Conservation (phyloP, 768 basidiomycete genomes). For the Hypsizygus marmoreus region DNA sequence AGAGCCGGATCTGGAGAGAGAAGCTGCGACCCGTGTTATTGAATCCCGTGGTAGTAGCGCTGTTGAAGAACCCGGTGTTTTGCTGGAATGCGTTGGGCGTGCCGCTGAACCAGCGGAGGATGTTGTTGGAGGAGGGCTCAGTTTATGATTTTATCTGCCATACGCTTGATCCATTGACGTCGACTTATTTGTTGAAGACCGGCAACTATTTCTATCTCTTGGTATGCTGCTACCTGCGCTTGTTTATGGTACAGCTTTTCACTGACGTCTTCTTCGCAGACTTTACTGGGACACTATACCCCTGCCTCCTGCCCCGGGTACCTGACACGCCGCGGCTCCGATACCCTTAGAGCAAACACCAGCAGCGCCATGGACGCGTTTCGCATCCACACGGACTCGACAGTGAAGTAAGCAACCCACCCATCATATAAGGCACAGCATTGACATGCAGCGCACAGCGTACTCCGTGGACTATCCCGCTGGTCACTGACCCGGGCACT, state of each 20-base stretch:
- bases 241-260: no score
- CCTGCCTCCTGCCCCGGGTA: constrained; percentile 62
- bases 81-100: constrained; percentile 84
- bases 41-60: constrained; percentile 54
- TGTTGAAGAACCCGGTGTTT: constrained; percentile 55
- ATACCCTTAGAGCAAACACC: constrained; percentile 50
- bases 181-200: constrained; percentile 54
- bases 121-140: constrained; percentile 55
- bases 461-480: constrained; percentile 31
- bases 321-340: constrained; percentile 62
- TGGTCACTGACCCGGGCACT: constrained; percentile 61
- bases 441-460: constrained; percentile 19
- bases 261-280: constrained; percentile 21
- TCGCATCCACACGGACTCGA: constrained; percentile 72
- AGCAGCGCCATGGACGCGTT: constrained; percentile 51
- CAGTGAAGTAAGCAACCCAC: constrained; percentile 53
- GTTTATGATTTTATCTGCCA: constrained; percentile 53
- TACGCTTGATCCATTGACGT: constrained; percentile 51
- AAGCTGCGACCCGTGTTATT: constrained; percentile 64
- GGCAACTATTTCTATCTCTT: constrained; percentile 68
- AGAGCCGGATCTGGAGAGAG: constrained; percentile 61
- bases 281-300: constrained; percentile 57
- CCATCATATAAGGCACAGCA: background rate
- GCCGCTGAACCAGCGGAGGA: constrained; percentile 65
- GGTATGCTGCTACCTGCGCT: constrained; percentile 28